Percentiles rank a stretch among this genome's conserved stretches.
Conservation (phyloP, 2,329 filamentous ascomycete species). For the Neoscytalidium dimidiatum region DNA sequence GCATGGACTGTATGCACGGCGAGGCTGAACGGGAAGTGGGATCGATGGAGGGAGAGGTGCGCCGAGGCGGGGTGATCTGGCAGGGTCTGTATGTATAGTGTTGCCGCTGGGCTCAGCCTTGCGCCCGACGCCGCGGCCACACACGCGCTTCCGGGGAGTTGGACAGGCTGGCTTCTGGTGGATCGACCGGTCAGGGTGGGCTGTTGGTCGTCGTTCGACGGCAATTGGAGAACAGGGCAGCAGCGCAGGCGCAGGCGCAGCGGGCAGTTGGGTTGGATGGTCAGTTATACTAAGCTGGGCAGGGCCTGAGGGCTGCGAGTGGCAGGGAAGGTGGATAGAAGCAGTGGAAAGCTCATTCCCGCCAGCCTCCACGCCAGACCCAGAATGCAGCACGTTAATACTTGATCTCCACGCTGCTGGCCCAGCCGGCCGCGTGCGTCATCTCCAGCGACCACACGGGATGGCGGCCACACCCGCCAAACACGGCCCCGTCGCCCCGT, state of each 20-base stretch:
- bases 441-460: conserved; percentile 9
- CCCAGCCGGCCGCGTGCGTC: conserved; percentile 11
- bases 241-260: conserved; percentile 13
- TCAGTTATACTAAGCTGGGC: not conserved
- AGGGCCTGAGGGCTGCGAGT: too few species aligned
- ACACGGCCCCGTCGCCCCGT: conserved; percentile 6
- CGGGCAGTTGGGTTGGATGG: conserved; percentile 11
- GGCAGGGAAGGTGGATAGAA: not conserved
- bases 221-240: not conserved
- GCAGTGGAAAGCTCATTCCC: conserved; percentile 3
- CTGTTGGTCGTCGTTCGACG: not conserved
- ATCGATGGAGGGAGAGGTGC: conserved; percentile 3
- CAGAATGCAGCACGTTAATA: conserved; percentile 3
- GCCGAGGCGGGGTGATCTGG: conserved; percentile 12
- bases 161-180: conserved; percentile 3
- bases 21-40: conserved; percentile 13
- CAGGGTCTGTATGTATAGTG: conserved; percentile 14
- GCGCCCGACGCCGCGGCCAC: not conserved
- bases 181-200: conserved; percentile 3
- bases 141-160: not conserved
- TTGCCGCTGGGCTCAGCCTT: conserved; percentile 8
- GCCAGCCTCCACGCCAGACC: conserved; percentile 8
- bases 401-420: conserved; percentile 1
- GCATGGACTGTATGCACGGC: conserved; percentile 13
- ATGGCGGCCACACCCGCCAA: conserved; percentile 10